These are phyloP conservation scores for Ceratobasidium sp. DNA, from an alignment of 1,284 basidiomycete species.

Conservation along the genomic window DNA sequence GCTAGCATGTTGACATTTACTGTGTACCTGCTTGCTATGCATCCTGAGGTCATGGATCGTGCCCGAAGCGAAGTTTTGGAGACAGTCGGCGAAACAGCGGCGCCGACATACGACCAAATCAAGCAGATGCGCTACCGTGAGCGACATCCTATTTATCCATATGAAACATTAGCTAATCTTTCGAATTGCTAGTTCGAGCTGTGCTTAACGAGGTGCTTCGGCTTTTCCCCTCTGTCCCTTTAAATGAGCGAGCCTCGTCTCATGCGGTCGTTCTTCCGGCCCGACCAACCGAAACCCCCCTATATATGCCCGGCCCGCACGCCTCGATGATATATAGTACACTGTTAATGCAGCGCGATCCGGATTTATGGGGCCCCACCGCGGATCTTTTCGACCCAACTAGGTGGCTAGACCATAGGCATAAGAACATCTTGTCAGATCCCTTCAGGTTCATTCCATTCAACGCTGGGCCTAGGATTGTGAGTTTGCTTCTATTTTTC, in stretches of 20 bases:
- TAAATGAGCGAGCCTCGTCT: slow-evolving; percentile 34
- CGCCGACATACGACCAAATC: slow-evolving; percentile 45
- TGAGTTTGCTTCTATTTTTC: background rate
- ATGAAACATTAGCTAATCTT: background rate
- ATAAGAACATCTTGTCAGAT: slow-evolving; percentile 49
- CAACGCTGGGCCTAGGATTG: slow-evolving; percentile 45
- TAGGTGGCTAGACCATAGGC: slow-evolving; percentile 60
- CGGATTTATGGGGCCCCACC: slow-evolving; percentile 64
- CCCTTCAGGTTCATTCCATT: slow-evolving; percentile 46
- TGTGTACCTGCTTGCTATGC: slow-evolving; percentile 51
- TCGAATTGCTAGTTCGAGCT: slow-evolving; percentile 29
- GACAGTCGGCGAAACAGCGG: slow-evolving; percentile 38
- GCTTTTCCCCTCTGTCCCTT: slow-evolving; percentile 44
- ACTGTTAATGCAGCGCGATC: slow-evolving; percentile 52
- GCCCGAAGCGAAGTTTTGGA: slow-evolving; percentile 46
- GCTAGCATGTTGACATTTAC: slow-evolving; percentile 52
- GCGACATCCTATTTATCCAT: background rate
- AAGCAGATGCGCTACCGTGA: slow-evolving; percentile 44
- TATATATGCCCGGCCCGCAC: slow-evolving; percentile 40
- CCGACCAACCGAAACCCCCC: slow-evolving; percentile 15
- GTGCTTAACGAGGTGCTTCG: slow-evolving; percentile 45
- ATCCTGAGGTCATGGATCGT: slow-evolving; percentile 49
- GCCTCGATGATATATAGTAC: slow-evolving; percentile 39
- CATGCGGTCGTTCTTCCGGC: slow-evolving; percentile 34
- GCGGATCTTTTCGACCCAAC: slow-evolving; percentile 64